Base-by-base conservation (phyloP, 2,329 filamentous ascomycete species). In the Colletotrichum limetticola region DNA sequence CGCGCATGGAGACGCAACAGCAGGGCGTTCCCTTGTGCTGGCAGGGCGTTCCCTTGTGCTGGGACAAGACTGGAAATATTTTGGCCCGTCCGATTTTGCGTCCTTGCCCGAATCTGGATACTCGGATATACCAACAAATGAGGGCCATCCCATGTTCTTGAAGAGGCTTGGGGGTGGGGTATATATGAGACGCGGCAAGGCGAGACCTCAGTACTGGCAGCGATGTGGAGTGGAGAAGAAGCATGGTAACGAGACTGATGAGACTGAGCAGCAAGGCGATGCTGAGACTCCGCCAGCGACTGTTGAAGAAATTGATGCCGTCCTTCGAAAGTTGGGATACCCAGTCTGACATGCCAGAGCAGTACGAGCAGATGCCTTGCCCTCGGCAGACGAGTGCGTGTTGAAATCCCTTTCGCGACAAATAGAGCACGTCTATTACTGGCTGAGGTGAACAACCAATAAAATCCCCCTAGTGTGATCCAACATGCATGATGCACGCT, bases 161-260 rank as follows among this genome's bases (percentile, higher is more conserved):
- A 52, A 24, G 22, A 52, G 49, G 22, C 19, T 52, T 24, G n/a
- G 19, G 22, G n/a, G 49, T 12, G n/a, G 22, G 22, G 49, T 52
- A 4, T 5, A 22, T 1, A 24, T 1, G 7, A 24, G 19, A n/a
- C 1, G 49, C 19, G 49, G 49, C 22, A 52, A 9, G 22, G 49
- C 49, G 19, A 52, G 49, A 12, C 22, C 22, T n/a, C 49, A 24
- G 49, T 52, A 52, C 49, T 52, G n/a, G 49, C 49, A 52, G 49
- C 19, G 49, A 0, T 2, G 19, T 7, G 19, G 12, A 1, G 49
- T n/a, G 1, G 11, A n/a, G n/a, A 0, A n/a, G 49, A 24, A 2
- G n/a, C 49, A 52, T 1, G 19, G 6, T 2, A 1, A 1, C 49
- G 49, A 24, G 2, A 4, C 16, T 52, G 49, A 0, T 52, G 49